Evolutionary conservation across 2,329 filamentous ascomycete species (phyloP), one percentile per base, ranked within the genome.

Genomic region (Colletotrichum orbiculare): DNA sequence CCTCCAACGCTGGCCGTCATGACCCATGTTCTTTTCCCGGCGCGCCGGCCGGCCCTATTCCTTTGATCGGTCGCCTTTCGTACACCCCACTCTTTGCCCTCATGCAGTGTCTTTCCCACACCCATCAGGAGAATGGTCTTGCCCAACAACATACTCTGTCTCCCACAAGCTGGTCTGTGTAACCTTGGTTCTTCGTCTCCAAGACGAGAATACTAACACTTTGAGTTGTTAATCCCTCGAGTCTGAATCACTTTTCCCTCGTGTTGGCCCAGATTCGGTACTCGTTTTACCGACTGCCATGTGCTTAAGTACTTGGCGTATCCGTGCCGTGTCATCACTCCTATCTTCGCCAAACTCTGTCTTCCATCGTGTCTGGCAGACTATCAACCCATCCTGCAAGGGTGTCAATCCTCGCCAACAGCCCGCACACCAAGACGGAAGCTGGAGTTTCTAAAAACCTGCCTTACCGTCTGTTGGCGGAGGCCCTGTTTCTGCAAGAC

Each of bases 11-110:
- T 43, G 43, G 38, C 34, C 35, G 52, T 60, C 49, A 45, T 38
- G 64, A 17, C 50, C 45, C 48, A 64, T 60, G 15, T 35, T 42
- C 15, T 37, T 33, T 41, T 39, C 39, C 48, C 46, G 54, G 45
- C 42, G 42, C 53, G 47, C 42, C 45, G 48, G 63, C 58, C 54
- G 47, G 42, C 46, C 59, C 47, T 63, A 42, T 64, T 37, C 43
- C 37, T 41, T 63, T 38, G 25, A 15, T 33, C 47, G 43, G 38
- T 66, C 17, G 48, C 60, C 54, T 66, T 45, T 60, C 15, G 50
- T 52, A 55, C 63, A 66, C 54, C 64, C 64, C 64, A 66, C 64
- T 64, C 60, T 53, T 43, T 52, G 60, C 48, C 54, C 54, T 60
- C 37, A 55, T 54, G 54, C 60, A 60, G 34, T 34, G 10, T 45